Evolutionary conservation across 345 rosid genomes (phyloP).

Genomic region (Hevea brasiliensis): DNA sequence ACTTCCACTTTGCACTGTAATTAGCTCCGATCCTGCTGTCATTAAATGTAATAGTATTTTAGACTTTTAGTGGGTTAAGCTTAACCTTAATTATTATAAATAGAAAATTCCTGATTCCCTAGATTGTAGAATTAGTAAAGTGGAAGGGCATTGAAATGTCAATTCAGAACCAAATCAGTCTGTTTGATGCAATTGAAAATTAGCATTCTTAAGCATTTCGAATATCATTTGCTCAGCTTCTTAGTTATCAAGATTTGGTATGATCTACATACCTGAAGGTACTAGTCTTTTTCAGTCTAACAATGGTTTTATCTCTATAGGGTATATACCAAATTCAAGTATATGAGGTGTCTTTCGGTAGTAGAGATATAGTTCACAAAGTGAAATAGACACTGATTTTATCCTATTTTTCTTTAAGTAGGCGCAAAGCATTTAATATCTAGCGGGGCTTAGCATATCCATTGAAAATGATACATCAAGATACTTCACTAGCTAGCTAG

Average conservation of each 20-base stretch:
- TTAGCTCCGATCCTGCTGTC: not conserved
- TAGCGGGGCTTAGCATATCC: not conserved
- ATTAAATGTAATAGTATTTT: not conserved
- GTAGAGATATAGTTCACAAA: not conserved
- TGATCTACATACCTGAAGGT: constrained; percentile 18
- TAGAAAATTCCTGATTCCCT: constrained; percentile 23
- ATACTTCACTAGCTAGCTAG: constrained; percentile 1
- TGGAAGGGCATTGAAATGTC: constrained; percentile 21
- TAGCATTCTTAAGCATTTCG: constrained; percentile 28
- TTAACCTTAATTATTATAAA: not conserved
- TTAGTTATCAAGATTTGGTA: constrained; percentile 34
- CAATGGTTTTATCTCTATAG: constrained; percentile 4
- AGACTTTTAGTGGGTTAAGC: not conserved
- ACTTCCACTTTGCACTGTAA: not conserved
- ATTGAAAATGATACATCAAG: not conserved
- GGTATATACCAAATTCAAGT: constrained; percentile 30
- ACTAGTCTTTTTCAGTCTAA: constrained; percentile 17
- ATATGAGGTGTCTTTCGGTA: not conserved
- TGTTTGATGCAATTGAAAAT: constrained; percentile 12
- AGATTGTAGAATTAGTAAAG: constrained; percentile 17
- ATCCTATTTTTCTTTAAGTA: not conserved
- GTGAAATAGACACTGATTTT: constrained; percentile 12
- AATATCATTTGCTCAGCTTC: constrained; percentile 22
- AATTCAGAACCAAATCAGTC: constrained; percentile 25
- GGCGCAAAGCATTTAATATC: constrained; percentile 10